Evolutionary conservation across 106 monocot species (phyloP), one percentile per base, ranked within the genome.

Genomic region (Apostasia ramifera): DNA sequence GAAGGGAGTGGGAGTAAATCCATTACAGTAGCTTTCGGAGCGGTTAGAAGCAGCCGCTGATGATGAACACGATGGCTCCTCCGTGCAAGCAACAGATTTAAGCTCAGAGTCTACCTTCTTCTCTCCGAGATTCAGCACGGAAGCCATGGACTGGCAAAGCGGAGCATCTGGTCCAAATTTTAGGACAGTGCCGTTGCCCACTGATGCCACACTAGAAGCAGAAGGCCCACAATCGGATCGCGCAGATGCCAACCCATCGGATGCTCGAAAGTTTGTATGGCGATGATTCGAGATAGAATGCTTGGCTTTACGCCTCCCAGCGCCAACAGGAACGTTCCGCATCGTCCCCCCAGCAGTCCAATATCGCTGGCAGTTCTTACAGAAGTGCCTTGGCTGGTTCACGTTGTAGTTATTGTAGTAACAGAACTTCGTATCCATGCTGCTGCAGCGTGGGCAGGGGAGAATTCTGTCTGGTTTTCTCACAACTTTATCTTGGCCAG

Each of bases 331-430:
- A 8, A 87, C 80, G 59, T 81, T 87, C 58, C 87, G 71, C 87
- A 87, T 87, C 5, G 87, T 75, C 3, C 87, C 87, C 1, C 87
- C 87, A 13, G 87, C 82, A 38, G 87, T 87, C 87, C 87, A 87
- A 51, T 87, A 87, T 50, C 87, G 67, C 47, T 87, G 87, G 44
- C 87, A 87, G 26, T 77, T 87, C 64, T 70, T 87, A 62, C 87
- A 87, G 45, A 87, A 87, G 55, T 87, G 72, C 63, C 87, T 76
- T 6, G 87, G 87, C 54, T 87, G 87, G 46, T 83, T 83, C 38
- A 83, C 73, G 57, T 87, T 87, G 68, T 87, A 81, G 69, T 87
- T 87, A 74, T 87, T 87, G 69, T 78, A 87, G 68, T 87, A 87
- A 50, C 87, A 87, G 75, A 87, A 87, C 68, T 87, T 87, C 74